A percentile compares a stretch with the other conserved stretches of the same genome.
These are phyloP conservation scores for Hydrangea macrophylla DNA, from an alignment of 148 eudicot species.

Conservation along the genomic window DNA sequence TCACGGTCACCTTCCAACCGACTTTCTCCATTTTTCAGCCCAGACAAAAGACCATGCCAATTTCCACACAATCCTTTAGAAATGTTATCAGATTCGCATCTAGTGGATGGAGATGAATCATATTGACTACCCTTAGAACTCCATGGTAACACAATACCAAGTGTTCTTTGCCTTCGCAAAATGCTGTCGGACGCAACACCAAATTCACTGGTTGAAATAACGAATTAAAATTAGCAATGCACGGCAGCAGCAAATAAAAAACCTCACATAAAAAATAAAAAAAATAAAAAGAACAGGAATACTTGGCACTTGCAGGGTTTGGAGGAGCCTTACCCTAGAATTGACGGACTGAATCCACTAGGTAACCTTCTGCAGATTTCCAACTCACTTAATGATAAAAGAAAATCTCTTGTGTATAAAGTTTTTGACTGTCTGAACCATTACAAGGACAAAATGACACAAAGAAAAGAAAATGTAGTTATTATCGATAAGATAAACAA, in stretches of 20 bases:
- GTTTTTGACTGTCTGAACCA: not conserved
- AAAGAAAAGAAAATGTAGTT: not conserved
- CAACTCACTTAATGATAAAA: not conserved
- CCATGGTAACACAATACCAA: not conserved
- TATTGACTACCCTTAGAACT: not conserved
- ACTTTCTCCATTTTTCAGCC: not conserved
- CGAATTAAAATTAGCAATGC: not conserved
- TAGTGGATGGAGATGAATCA: not conserved
- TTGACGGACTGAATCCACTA: not conserved
- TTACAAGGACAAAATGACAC: too few relatives aligned
- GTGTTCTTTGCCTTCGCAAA: not conserved
- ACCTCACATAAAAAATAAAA: too few relatives aligned
- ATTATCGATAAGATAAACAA: not conserved
- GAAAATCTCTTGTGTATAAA: not conserved
- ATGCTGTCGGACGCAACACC: not conserved
- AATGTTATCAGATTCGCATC: not conserved
- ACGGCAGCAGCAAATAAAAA: not conserved
- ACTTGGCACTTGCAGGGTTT: not conserved
- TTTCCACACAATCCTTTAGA: not conserved
- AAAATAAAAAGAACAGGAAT: too few relatives aligned
- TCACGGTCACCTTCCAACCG: not conserved
- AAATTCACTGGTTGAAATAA: conserved; percentile 1
- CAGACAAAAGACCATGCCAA: not conserved
- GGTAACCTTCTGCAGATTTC: not conserved
- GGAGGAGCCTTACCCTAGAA: not conserved